A percentile compares a stretch with the other conserved stretches of the same genome.
phyloP scores from a whole-genome alignment of 83 land plant species.

The Picea engelmannii region DNA sequence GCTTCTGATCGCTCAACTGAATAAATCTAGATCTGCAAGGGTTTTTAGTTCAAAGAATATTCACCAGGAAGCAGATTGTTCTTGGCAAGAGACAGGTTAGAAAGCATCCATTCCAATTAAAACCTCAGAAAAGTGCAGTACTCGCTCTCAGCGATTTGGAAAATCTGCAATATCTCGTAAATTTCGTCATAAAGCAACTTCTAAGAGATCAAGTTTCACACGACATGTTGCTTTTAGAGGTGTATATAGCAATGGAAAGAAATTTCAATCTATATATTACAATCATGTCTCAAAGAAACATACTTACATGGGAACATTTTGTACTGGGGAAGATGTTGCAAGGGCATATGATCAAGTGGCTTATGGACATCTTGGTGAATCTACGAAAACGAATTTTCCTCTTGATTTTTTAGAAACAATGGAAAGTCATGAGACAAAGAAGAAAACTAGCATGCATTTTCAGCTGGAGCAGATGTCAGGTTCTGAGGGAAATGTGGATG shows the following conservation, averaged over 20 bases:
- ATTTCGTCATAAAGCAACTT: neutral
- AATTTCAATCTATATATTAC: conserved; percentile 43
- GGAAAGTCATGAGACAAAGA: neutral
- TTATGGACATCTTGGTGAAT: conserved; percentile 15
- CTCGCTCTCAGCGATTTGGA: no score
- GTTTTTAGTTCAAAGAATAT: no score
- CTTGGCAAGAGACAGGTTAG: no score
- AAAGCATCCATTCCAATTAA: no score
- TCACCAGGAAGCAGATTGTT: no score
- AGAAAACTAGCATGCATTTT: neutral
- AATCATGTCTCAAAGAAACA: conserved; percentile 45
- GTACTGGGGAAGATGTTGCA: conserved; percentile 45
- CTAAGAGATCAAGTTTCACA: conserved; percentile 10
- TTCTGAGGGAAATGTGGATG: neutral
- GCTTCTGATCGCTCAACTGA: neutral
- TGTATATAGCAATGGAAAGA: conserved; percentile 36
- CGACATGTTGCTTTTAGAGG: conserved; percentile 21
- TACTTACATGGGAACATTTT: conserved; percentile 39
- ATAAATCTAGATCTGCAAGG: no score
- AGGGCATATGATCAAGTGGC: conserved; percentile 38
- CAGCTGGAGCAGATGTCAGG: neutral
- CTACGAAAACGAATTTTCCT: conserved; percentile 22
- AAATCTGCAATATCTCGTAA: neutral
- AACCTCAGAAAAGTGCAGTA: no score
- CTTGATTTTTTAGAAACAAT: conserved; percentile 1